Conservation (phyloP, 345 rosid species). For the Excoecaria agallocha region DNA sequence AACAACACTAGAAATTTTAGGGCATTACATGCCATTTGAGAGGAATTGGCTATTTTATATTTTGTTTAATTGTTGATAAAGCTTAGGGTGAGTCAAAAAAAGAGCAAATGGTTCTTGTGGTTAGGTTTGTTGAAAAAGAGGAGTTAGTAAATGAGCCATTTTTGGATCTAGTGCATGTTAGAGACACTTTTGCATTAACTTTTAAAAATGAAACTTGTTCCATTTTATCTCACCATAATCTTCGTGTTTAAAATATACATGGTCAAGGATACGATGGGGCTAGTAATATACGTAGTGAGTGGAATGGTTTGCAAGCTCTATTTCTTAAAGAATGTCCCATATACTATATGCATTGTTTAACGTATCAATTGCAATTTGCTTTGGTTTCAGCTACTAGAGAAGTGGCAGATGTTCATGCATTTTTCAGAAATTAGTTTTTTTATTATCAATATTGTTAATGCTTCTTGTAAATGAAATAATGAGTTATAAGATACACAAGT, state of each 20-base stretch:
- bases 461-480: background rate
- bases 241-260: background rate
- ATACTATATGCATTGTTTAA: constrained; percentile 9
- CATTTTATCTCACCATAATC: background rate
- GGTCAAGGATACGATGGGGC: constrained; percentile 9
- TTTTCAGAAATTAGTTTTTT: constrained; percentile 11
- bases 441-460: background rate
- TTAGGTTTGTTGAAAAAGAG: constrained; percentile 3
- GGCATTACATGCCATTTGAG: too few relatives aligned
- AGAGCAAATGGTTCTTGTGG: constrained; percentile 14
- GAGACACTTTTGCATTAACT: background rate
- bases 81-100: background rate
- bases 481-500: background rate
- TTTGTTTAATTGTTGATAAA: constrained; percentile 17
- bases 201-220: background rate
- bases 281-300: constrained; percentile 9
- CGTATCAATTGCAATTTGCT: background rate
- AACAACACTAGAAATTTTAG: too few relatives aligned
- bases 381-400: constrained; percentile 4
- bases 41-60: constrained; percentile 3
- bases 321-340: background rate
- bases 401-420: background rate
- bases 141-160: background rate
- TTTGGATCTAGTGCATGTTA: background rate
- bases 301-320: background rate